Percentiles rank a stretch among this genome's conserved stretches.
These are phyloP conservation scores for Anthracocystis setariae DNA, from an alignment of 1,284 basidiomycete species.

Conservation along the genomic window DNA sequence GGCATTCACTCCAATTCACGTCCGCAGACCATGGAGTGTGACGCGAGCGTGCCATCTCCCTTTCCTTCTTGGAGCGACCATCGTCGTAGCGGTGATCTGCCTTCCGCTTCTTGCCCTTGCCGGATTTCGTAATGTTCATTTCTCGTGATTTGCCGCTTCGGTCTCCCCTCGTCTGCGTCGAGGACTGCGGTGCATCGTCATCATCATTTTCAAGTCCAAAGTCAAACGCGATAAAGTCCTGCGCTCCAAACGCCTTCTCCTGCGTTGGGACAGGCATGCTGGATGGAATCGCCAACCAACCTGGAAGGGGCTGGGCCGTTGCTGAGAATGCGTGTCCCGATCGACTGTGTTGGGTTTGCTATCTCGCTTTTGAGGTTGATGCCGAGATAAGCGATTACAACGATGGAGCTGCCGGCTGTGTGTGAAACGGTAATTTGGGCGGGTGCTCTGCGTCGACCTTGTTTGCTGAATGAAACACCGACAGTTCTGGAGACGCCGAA, in stretches of 20 bases:
- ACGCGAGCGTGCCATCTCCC: constrained; percentile 73
- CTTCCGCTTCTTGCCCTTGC: constrained; percentile 55
- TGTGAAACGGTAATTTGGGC: no score
- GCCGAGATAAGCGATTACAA: background rate
- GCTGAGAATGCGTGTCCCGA: no score
- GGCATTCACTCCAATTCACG: constrained; percentile 81
- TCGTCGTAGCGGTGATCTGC: constrained; percentile 54
- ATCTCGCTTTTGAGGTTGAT: no score
- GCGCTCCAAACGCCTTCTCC: constrained; percentile 38
- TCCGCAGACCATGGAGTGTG: constrained; percentile 81
- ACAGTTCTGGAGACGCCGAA: background rate
- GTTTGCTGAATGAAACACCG: background rate
- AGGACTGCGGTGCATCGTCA: constrained; percentile 18
- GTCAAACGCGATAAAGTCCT: constrained; percentile 62
- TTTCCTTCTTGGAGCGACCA: constrained; percentile 73
- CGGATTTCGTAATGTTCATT: constrained; percentile 6
- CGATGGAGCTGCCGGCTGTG: background rate
- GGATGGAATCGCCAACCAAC: background rate
- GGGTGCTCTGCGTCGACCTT: background rate
- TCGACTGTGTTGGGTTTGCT: no score
- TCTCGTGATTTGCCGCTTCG: constrained; percentile 16
- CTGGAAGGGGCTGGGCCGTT: background rate
- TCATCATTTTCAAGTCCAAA: constrained; percentile 39
- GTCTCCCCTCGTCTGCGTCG: constrained; percentile 4
- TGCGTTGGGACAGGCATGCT: constrained; percentile 31